A percentile compares a stretch with the other conserved stretches of the same genome.
Evolutionary conservation across 2,329 filamentous ascomycete genomes (phyloP).

Genomic region (Fusarium transvaalense): DNA sequence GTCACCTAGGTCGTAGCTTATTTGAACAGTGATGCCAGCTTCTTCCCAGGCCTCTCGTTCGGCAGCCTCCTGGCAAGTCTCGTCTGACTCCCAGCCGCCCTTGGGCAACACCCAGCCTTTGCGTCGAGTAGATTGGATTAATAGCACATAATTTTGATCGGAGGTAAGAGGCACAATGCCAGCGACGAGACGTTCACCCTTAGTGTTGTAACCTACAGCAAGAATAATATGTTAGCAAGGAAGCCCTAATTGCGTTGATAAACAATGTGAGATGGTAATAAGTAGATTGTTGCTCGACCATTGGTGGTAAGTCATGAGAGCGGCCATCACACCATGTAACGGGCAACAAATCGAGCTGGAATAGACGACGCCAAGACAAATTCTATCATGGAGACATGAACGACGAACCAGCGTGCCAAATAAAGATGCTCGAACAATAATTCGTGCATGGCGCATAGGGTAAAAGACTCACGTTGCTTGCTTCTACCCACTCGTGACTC

Average conservation of each 20-base stretch:
- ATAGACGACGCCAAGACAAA: constrained; percentile 12
- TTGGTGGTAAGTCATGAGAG: constrained; percentile 24
- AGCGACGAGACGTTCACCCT: constrained; percentile 94
- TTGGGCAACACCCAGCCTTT: constrained; percentile 98
- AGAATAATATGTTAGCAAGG: constrained; percentile 39
- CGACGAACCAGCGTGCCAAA: neutral
- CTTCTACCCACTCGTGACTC: constrained; percentile 81
- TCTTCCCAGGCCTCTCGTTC: constrained; percentile 97
- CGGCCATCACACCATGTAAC: constrained; percentile 18
- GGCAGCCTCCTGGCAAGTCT: constrained; percentile 86
- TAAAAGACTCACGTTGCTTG: constrained; percentile 79
- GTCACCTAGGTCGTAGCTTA: constrained; percentile 86
- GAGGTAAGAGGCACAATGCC: constrained; percentile 90
- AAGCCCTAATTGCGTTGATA: constrained; percentile 7
- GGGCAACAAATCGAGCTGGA: constrained; percentile 4
- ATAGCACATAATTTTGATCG: constrained; percentile 88
- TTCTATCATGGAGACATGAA: constrained; percentile 1
- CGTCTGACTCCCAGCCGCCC: constrained; percentile 97
- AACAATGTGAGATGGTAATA: constrained; percentile 1
- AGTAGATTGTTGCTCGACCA: constrained; percentile 6
- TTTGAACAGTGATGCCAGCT: constrained; percentile 87
- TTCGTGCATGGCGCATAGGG: constrained; percentile 17
- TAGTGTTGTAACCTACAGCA: constrained; percentile 83
- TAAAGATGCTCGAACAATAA: neutral
- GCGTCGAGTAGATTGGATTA: constrained; percentile 92